These are phyloP conservation scores for Globisporangium abappressorium DNA, from an alignment of 352 stramenopile genomes.

Conservation along the genomic window DNA sequence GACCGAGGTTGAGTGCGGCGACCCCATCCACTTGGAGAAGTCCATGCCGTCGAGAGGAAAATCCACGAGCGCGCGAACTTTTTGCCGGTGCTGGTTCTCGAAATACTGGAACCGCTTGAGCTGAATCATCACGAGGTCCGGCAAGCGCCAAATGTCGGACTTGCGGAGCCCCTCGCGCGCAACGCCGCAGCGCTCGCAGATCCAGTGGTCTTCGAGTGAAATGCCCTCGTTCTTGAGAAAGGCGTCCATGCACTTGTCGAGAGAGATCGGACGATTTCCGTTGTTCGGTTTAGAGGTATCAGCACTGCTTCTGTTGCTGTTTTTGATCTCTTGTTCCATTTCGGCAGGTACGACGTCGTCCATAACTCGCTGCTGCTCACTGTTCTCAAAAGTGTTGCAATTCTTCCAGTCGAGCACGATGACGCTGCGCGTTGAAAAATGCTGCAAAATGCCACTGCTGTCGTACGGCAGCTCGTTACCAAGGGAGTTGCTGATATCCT, in stretches of 20 bases:
- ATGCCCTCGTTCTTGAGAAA: constrained; percentile 72
- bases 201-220: constrained; percentile 69
- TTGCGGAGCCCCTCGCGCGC: constrained; percentile 52
- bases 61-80: constrained; percentile 75
- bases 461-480: constrained; percentile 46
- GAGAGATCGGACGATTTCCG: constrained; percentile 31
- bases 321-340: constrained; percentile 15
- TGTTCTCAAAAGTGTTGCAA: constrained; percentile 9
- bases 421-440: constrained; percentile 76
- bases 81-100: constrained; percentile 81
- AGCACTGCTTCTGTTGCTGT: not conserved
- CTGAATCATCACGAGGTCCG: constrained; percentile 86
- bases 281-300: not conserved
- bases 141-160: constrained; percentile 69
- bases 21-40: constrained; percentile 72
- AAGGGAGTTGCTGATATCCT: constrained; percentile 40
- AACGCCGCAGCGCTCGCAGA: constrained; percentile 66
- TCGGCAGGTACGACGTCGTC: constrained; percentile 31
- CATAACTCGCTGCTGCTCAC: constrained; percentile 26
- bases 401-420: constrained; percentile 69
- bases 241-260: constrained; percentile 68
- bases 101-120: constrained; percentile 89
- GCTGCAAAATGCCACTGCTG: constrained; percentile 50
- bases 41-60: constrained; percentile 79
- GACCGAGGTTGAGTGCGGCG: not conserved